Base-by-base conservation (phyloP, 805 yeast species). In the Candida anglica region DNA sequence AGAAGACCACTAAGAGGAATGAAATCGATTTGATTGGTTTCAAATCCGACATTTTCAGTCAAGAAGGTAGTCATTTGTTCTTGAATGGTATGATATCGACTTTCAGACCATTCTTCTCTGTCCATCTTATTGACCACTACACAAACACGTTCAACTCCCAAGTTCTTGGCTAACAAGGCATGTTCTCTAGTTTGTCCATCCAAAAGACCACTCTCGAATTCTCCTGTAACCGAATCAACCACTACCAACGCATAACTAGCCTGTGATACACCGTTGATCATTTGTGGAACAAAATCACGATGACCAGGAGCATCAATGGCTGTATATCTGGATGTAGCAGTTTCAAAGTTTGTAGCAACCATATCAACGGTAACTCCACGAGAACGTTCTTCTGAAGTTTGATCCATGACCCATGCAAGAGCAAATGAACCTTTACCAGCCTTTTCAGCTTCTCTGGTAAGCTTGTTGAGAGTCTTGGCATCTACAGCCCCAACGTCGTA, bases 301-400 rank as follows among this genome's bases (percentile, higher is more conserved):
- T 85, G 94, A 0, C 94, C 94, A 0, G 94, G 94, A 1, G 94
- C 88, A 60, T 85, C 94, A 36, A 85, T 76, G 4, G 87, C 80
- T 1, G 86, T 79, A 52, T 80, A 82, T 30, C 69, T 58, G 5
- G 78, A 66, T 2, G 46, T 53, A 1, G 49, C 34, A 2, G 89
- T 81, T 45, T 77, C 82, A 40, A 85, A 79, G 25, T 67, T 63
- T 6, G 85, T 79, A 34, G 81, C 79, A 37, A 85, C 79, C 20
- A 84, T 76, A 49, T 85, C 94, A 16, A 84, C 78, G 2, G 94
- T 85, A 4, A 85, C 87, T 31, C 94, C 94, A 32, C 89, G 66
- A 6, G 63, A 41, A 43, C 94, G 69, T 56, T 85, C 94, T 51
- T 85, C 93, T 1, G 66, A 56, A 0, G 91, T 82, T 52, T 83